Evolutionary conservation across 2,329 filamentous ascomycete genomes (phyloP), one percentile per base, ranked within the genome.

Genomic region (Verticillium zaregamsianum): DNA sequence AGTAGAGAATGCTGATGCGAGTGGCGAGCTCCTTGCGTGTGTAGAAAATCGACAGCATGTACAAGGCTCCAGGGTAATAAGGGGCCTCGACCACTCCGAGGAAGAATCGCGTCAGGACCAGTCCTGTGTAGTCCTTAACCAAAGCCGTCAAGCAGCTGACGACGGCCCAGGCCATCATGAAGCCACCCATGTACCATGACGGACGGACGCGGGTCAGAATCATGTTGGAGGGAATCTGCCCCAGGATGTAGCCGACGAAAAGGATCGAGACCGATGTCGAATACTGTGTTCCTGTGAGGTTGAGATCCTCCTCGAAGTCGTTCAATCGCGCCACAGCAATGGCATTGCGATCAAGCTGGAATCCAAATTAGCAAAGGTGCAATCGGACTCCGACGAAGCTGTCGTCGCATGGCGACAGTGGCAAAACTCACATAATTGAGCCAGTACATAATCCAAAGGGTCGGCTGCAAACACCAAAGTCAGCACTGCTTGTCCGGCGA

Each of bases 221-320:
- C 61, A 88, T 75, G 63, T 88, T 89, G 0, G 84, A 86, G 0
- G 86, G 86, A 0, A 88, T 72, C 68, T 88, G 85, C 80, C 87
- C 86, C 14, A 86, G 71, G 0, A 88, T 73, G 66, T 88, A 88
- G 3, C 85, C 57, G 14, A 71, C 63, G 35, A 61, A 73, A 15
- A 73, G 64, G 35, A 74, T 70, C 0, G 68, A 71, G 33, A 80
- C 75, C 9, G 73, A 71, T 0, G 77, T 79, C 67, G 80, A 67
- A 62, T 66, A 66, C 17, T 77, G 66, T 0, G 65, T 66, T 7
- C 65, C 66, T 12, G 61, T 62, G 7, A 69, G 63, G 55, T 65
- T 64, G 3, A 69, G 62, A 5, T 69, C 66, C 39, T 62, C 49
- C 49, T 69, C 68, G 3, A 68, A 62, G 54, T 68, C 66, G 25